These are phyloP conservation scores for Grigorovia humatica DNA, from an alignment of 805 yeast genomes.

Conservation along the genomic window DNA sequence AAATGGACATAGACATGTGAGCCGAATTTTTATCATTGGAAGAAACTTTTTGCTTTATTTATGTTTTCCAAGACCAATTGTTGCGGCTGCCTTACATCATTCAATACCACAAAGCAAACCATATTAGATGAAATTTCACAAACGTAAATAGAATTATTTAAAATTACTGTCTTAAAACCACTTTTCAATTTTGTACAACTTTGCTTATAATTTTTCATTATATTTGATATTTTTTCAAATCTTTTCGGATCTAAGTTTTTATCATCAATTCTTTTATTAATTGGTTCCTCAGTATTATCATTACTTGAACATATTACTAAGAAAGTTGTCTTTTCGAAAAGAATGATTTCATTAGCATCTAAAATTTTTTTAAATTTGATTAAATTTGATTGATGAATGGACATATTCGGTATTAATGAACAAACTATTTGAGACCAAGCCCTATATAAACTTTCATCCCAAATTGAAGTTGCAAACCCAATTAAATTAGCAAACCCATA, in stretches of 20 bases:
- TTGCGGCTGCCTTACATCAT: constrained; percentile 29
- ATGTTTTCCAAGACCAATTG: constrained; percentile 44
- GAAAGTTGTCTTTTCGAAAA: constrained; percentile 90
- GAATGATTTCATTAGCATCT: constrained; percentile 79
- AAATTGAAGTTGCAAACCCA: constrained; percentile 91
- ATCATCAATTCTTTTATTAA: constrained; percentile 4
- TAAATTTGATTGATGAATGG: constrained; percentile 64
- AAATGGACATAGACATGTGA: no score
- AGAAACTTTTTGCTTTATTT: constrained; percentile 45
- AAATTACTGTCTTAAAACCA: constrained; percentile 64
- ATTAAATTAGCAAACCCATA: constrained; percentile 51
- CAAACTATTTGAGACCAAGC: constrained; percentile 98
- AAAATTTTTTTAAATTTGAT: constrained; percentile 60
- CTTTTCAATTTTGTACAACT: constrained; percentile 80
- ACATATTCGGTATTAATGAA: constrained; percentile 86
- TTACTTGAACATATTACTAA: constrained; percentile 42
- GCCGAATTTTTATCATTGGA: no score
- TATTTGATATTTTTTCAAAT: constrained; percentile 87
- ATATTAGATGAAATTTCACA: constrained; percentile 50
- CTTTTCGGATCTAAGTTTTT: constrained; percentile 69
- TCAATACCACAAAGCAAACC: constrained; percentile 52
- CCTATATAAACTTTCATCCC: constrained; percentile 93
- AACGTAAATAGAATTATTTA: constrained; percentile 48
- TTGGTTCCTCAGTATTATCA: constrained; percentile 14
- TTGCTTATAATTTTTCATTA: constrained; percentile 89